Conservation (phyloP, 1,284 basidiomycete species). For the Lentinula novae-zelandiae region DNA sequence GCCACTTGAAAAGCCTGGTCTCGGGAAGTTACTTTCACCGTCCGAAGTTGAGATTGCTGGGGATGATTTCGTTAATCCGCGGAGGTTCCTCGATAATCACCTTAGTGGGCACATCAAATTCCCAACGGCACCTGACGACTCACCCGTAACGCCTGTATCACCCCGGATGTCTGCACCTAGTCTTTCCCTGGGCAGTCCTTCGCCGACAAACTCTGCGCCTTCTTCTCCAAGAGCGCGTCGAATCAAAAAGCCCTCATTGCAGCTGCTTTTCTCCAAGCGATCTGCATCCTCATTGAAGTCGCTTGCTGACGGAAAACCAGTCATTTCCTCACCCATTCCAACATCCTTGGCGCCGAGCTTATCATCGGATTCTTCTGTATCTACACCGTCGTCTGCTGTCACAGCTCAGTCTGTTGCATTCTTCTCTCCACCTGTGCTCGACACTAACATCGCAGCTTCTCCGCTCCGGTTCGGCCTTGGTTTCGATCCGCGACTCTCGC, state of each 20-base stretch:
- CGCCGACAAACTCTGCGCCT: slow-evolving; percentile 19
- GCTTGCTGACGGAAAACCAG: slow-evolving; percentile 11
- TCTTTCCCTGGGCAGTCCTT: slow-evolving; percentile 24
- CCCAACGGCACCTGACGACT: slow-evolving; percentile 23
- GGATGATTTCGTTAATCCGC: slow-evolving; percentile 13
- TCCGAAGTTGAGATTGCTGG: slow-evolving; percentile 13
- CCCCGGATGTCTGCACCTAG: slow-evolving; percentile 36
- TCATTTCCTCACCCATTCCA: slow-evolving; percentile 22
- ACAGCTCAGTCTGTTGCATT: slow-evolving; percentile 38
- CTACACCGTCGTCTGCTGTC: slow-evolving; percentile 38
- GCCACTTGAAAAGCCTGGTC: slow-evolving; percentile 24
- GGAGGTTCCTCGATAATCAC: slow-evolving; percentile 8
- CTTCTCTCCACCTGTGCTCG: slow-evolving; percentile 43
- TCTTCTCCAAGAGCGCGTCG: slow-evolving; percentile 30
- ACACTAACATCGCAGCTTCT: slow-evolving; percentile 47
- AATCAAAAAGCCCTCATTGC: slow-evolving; percentile 52
- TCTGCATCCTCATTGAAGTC: slow-evolving; percentile 35
- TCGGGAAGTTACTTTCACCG: slow-evolving; percentile 14
- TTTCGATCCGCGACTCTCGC: slow-evolving; percentile 23
- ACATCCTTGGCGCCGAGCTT: slow-evolving; percentile 29
- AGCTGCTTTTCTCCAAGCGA: slow-evolving; percentile 49
- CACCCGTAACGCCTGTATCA: slow-evolving; percentile 23
- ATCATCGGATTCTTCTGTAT: slow-evolving; percentile 42
- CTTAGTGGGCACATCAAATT: slow-evolving; percentile 30
- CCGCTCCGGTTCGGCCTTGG: slow-evolving; percentile 38